A percentile compares a stretch with the other conserved stretches of the same genome.
Evolutionary conservation across 2,329 filamentous ascomycete genomes (phyloP).

Genomic region (Colletotrichum camelliae): DNA sequence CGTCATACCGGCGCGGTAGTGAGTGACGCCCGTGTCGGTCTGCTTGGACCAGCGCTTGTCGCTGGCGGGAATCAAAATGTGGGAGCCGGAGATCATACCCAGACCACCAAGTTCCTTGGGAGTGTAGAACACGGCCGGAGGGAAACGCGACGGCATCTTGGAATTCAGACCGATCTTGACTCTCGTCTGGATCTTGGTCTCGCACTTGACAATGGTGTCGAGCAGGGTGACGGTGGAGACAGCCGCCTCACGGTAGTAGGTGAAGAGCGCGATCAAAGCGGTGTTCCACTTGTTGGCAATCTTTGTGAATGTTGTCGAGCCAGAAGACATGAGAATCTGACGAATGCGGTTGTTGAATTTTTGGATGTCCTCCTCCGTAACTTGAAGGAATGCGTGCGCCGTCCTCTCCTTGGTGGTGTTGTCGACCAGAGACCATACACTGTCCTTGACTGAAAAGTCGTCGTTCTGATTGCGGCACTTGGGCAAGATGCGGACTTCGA

Average conservation of each 20-base stretch:
- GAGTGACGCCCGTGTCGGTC: conserved; percentile 95
- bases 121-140: conserved; percentile 97
- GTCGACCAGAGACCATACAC: conserved; percentile 96
- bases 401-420: conserved; percentile 97
- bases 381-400: conserved; percentile 95
- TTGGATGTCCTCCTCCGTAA: conserved; percentile 96
- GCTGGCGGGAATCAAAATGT: conserved; percentile 95
- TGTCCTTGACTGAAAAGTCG: conserved; percentile 96
- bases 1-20: conserved; percentile 97
- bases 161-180: conserved; percentile 99
- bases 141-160: conserved; percentile 99
- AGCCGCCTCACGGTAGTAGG: conserved; percentile 96
- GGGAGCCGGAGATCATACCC: conserved; percentile 98
- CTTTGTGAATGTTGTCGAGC: conserved; percentile 99
- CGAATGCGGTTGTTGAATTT: conserved; percentile 99
- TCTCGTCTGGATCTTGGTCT: conserved; percentile 98
- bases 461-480: conserved; percentile 96
- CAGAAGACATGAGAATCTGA: conserved; percentile 98
- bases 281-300: conserved; percentile 99
- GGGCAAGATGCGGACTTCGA: conserved; percentile 94
- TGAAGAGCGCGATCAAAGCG: conserved; percentile 94
- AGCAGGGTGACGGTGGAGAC: conserved; percentile 93
- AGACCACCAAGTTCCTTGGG: conserved; percentile 96
- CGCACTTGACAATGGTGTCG: conserved; percentile 98
- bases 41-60: conserved; percentile 99